These are phyloP conservation scores for Penicillium sp. DNA, from an alignment of 2,329 filamentous ascomycete species.

Conservation along the genomic window DNA sequence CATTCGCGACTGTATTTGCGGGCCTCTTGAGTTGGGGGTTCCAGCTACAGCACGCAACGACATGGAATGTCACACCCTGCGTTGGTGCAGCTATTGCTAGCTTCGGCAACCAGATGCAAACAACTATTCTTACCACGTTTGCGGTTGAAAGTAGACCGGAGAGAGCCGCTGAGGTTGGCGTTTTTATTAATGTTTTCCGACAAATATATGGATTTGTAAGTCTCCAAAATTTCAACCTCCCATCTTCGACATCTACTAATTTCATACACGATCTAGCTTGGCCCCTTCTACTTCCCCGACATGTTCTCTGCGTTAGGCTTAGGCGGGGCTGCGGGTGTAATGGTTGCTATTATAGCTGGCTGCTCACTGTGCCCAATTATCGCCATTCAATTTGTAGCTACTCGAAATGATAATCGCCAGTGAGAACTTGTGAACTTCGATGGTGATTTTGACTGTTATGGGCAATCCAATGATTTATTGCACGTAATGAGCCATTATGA, in stretches of 20 bases:
- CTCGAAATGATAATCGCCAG: neutral
- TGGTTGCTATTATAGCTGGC: slow-evolving; percentile 37
- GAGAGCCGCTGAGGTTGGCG: slow-evolving; percentile 56
- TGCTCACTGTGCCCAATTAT: slow-evolving; percentile 33
- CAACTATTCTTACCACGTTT: slow-evolving; percentile 61
- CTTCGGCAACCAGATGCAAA: slow-evolving; percentile 61
- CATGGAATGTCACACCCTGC: slow-evolving; percentile 59
- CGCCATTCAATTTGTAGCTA: slow-evolving; percentile 28
- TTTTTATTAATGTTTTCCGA: slow-evolving; percentile 59
- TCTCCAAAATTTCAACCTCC: slow-evolving; percentile 4
- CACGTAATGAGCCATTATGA: too few species aligned
- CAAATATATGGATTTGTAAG: slow-evolving; percentile 57
- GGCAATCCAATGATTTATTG: too few species aligned
- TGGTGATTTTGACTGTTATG: too few species aligned
- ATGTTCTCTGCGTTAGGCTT: slow-evolving; percentile 41
- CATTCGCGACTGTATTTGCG: slow-evolving; percentile 51
- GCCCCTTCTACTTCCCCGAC: slow-evolving; percentile 37
- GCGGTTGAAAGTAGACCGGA: slow-evolving; percentile 59
- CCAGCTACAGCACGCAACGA: slow-evolving; percentile 46
- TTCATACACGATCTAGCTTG: slow-evolving; percentile 12
- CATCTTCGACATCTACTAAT: neutral
- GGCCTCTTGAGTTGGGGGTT: slow-evolving; percentile 58
- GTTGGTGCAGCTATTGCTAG: slow-evolving; percentile 54
- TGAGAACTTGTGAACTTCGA: neutral
- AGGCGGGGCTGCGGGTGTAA: slow-evolving; percentile 35